Evolutionary conservation across 371 early-diverging fungal genomes (phyloP).

Genomic region (Actinomucor elegans): DNA sequence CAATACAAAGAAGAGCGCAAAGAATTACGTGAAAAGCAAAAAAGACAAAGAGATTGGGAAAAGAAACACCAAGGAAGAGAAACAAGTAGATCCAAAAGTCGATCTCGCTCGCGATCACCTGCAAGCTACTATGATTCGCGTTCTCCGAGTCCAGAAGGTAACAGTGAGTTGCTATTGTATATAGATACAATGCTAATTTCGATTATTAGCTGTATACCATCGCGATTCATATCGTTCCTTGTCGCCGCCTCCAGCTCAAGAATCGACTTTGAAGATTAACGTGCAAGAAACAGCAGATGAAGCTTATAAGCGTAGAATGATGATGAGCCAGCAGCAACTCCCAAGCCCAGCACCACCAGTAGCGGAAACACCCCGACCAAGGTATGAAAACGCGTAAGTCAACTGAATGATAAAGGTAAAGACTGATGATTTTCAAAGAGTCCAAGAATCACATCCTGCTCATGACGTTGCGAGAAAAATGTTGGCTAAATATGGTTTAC

Average conservation of each 20-base stretch:
- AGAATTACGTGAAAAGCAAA: conserved; percentile 25
- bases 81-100: conserved; percentile 21
- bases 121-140: not conserved
- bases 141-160: conserved; percentile 5
- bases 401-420: not conserved
- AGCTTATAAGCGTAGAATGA: conserved; percentile 65
- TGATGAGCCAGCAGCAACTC: conserved; percentile 44
- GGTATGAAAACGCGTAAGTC: not conserved
- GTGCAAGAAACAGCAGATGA: conserved; percentile 68
- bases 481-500: conserved; percentile 37
- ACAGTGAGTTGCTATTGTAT: too few relatives aligned
- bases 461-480: conserved; percentile 38
- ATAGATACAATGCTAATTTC: too few relatives aligned
- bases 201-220: too few relatives aligned
- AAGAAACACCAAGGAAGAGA: conserved; percentile 26
- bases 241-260: too few relatives aligned
- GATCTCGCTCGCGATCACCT: conserved; percentile 22
- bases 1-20: conserved; percentile 55
- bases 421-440: not conserved
- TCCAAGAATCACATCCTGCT: not conserved
- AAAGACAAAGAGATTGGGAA: conserved; percentile 26
- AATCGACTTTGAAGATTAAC: conserved; percentile 30
- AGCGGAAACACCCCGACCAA: not conserved
- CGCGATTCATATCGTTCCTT: too few relatives aligned
- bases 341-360: conserved; percentile 10